Conservation (phyloP, 2,329 filamentous ascomycete species). For the Zasmidium cellare region DNA sequence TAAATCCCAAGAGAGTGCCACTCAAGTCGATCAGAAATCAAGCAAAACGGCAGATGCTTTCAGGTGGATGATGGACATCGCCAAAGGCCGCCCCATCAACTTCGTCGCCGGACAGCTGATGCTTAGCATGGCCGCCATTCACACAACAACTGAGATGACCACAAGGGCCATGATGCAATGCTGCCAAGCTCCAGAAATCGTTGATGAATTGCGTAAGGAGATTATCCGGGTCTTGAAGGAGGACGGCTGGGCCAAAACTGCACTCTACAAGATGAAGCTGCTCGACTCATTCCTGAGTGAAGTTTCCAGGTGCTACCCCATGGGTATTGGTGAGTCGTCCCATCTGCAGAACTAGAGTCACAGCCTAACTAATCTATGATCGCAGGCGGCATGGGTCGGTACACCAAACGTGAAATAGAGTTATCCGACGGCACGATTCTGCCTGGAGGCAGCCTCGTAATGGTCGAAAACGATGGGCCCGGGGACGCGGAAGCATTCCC, state of each 20-base stretch:
- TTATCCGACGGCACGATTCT: slow-evolving; percentile 31
- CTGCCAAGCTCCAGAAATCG: slow-evolving; percentile 22
- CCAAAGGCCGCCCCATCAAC: slow-evolving; percentile 14
- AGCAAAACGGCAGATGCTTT: slow-evolving; percentile 21
- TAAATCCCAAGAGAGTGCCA: slow-evolving; percentile 27
- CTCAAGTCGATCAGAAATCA: background rate
- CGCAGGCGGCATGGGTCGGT: slow-evolving; percentile 1
- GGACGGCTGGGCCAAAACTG: slow-evolving; percentile 26
- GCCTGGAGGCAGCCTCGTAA: slow-evolving; percentile 20
- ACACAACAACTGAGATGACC: slow-evolving; percentile 27
- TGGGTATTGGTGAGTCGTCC: slow-evolving; percentile 17
- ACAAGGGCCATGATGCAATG: slow-evolving; percentile 26
- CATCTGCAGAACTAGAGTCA: no score
- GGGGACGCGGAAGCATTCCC: slow-evolving; percentile 16
- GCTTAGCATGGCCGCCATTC: slow-evolving; percentile 19
- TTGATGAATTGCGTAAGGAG: slow-evolving; percentile 29
- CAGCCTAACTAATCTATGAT: no score
- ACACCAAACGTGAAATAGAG: background rate
- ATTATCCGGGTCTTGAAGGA: slow-evolving; percentile 19
- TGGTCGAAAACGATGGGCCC: slow-evolving; percentile 11
- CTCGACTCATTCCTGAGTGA: slow-evolving; percentile 35
- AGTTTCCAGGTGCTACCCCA: slow-evolving; percentile 20
- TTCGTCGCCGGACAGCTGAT: slow-evolving; percentile 15
- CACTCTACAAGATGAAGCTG: slow-evolving; percentile 30
- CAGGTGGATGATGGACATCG: slow-evolving; percentile 24